Evolutionary conservation across 139 green algal genomes (phyloP), one percentile per base, ranked within the genome.

Genomic region (Trebouxia sp.): DNA sequence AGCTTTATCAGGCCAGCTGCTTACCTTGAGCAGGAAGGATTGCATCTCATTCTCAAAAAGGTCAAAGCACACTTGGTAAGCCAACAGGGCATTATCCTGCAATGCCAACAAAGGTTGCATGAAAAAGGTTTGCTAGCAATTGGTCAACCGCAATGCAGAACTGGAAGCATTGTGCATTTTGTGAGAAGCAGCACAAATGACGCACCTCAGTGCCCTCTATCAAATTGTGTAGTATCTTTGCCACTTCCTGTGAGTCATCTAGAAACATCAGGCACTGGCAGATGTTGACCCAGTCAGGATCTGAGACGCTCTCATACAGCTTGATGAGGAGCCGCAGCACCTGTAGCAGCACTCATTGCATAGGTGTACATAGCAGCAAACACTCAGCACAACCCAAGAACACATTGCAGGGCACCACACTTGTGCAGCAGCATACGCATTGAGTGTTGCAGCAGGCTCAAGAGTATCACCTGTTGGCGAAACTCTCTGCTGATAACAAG

Each of bases 1-100:
- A 22, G 50, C 50, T 22, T 58, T 22, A 58, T 58, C 50, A 58
- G 50, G 50, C 20, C 50, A 5, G 4, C 20, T 41, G 32, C 17
- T 76, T 20, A 97, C 93, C 58, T 88, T 85, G 15, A 88, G 75
- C 48, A 97, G 83, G 82, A 99, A 99, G 17, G 90, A 90, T 83
- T 97, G 95, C 85, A 96, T 88, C 83, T 99, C 95, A 47, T 95
- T 96, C 84, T 98, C 96, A 65, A 97, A 95, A 30, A 99, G 90
- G 89, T 98, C 94, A 75, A 99, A 99, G 8, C 86, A 93, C n/a
- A 98, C 89, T 88, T 99, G 96, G 81, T 98, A 98, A 6, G 96
- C 94, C 82, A 98, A 69, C 65, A 99, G 86, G 41, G 83, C 79
- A 9, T 96, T 86, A 17, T 96, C 90, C 78, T 93, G 66, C 70